phyloP scores from a whole-genome alignment of 768 basidiomycete species.

The Amanita pallidorosea region DNA sequence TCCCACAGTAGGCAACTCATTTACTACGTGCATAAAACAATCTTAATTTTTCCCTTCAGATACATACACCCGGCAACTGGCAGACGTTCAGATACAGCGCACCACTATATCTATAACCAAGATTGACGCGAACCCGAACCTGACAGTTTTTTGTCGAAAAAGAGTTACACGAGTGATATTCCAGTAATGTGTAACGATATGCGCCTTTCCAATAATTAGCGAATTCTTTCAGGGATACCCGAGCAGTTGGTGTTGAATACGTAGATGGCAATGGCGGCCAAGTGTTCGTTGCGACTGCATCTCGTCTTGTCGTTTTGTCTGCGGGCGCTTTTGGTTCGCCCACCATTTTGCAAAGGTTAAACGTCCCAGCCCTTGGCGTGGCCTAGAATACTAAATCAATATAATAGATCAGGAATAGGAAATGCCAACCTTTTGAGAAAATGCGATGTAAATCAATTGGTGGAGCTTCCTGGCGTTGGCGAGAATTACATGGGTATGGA shows the following conservation, averaged over 20 bases:
- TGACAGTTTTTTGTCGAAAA: slow-evolving; percentile 27
- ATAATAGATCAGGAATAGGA: slow-evolving; percentile 53
- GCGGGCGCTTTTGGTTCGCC: slow-evolving; percentile 48
- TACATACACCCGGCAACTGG: slow-evolving; percentile 45
- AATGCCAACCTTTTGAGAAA: slow-evolving; percentile 31
- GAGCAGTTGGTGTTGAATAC: slow-evolving; percentile 44
- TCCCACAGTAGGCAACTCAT: neutral
- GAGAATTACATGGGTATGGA: slow-evolving; percentile 47
- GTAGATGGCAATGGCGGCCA: slow-evolving; percentile 22
- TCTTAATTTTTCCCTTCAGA: slow-evolving; percentile 19
- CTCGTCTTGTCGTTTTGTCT: slow-evolving; percentile 37
- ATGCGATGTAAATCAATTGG: slow-evolving; percentile 34
- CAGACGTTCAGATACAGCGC: slow-evolving; percentile 44
- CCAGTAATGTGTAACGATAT: slow-evolving; percentile 20
- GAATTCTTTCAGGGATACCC: slow-evolving; percentile 18
- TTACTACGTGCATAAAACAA: neutral
- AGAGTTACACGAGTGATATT: slow-evolving; percentile 38
- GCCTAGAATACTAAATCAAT: neutral
- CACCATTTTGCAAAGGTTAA: slow-evolving; percentile 38
- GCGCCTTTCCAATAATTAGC: neutral
- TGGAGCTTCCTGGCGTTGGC: slow-evolving; percentile 70
- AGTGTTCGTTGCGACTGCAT: slow-evolving; percentile 22
- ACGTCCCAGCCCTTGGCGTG: neutral
- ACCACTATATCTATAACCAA: slow-evolving; percentile 40
- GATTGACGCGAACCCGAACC: slow-evolving; percentile 25